These are phyloP conservation scores for Gnomoniopsis sp. DNA, from an alignment of 2,329 filamentous ascomycete genomes.

Conservation along the genomic window DNA sequence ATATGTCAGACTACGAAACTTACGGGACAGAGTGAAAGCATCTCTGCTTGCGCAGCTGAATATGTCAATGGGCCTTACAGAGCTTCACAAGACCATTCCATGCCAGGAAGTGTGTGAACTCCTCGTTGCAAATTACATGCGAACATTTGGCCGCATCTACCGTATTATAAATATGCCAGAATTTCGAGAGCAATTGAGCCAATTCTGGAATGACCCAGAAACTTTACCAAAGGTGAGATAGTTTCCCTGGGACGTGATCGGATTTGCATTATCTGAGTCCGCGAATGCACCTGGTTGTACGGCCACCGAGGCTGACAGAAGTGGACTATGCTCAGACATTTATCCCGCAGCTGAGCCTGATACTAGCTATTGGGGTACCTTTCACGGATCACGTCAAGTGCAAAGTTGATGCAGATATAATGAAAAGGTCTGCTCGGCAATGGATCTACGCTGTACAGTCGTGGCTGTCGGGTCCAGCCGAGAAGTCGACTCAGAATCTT, in stretches of 20 bases:
- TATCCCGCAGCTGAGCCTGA: constrained; percentile 48
- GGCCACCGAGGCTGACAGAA: background rate
- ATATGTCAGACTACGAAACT: background rate
- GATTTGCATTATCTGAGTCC: no score
- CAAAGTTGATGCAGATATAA: constrained; percentile 40
- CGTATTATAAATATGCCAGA: constrained; percentile 56
- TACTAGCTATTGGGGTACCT: constrained; percentile 47
- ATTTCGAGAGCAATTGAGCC: constrained; percentile 51
- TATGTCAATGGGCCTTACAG: background rate
- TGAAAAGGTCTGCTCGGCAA: constrained; percentile 39
- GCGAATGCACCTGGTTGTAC: no score
- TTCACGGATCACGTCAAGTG: constrained; percentile 22
- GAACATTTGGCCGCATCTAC: constrained; percentile 53
- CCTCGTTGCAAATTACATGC: constrained; percentile 52
- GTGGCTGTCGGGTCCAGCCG: constrained; percentile 5
- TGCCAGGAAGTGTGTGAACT: constrained; percentile 40
- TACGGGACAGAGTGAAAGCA: background rate
- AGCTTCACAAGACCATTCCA: constrained; percentile 32
- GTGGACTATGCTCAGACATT: constrained; percentile 32
- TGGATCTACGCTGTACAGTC: constrained; percentile 42
- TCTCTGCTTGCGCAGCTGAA: background rate
- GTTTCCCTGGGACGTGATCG: background rate
- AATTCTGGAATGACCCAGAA: constrained; percentile 43
- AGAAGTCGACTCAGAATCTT: constrained; percentile 40
- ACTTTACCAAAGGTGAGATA: constrained; percentile 19